phyloP scores from a whole-genome alignment of 257 asterid genomes.

The Solanum sparsipilum region DNA sequence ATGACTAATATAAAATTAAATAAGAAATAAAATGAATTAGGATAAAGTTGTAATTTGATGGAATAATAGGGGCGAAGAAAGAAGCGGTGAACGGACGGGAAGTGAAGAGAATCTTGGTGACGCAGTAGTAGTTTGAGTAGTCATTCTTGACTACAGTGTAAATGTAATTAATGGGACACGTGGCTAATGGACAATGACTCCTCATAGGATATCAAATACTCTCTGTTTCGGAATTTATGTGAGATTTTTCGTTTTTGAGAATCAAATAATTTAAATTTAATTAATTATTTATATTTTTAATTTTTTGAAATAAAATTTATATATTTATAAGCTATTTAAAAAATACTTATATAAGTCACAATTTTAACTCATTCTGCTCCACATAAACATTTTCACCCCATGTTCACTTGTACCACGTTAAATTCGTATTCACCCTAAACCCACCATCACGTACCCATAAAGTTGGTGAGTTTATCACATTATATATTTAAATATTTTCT shows the following conservation, averaged over 20 bases:
- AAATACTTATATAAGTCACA: too few species aligned
- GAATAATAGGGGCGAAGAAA: not conserved
- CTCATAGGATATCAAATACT: not conserved
- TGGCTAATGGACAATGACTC: not conserved
- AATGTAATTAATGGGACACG: not conserved
- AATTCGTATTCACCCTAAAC: not conserved
- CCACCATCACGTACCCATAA: too few species aligned
- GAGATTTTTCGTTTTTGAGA: too few species aligned
- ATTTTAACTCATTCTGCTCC: too few species aligned
- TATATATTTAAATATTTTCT: too few species aligned
- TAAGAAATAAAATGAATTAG: not conserved
- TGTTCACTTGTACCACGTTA: too few species aligned
- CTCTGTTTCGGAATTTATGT: too few species aligned
- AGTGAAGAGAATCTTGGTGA: not conserved
- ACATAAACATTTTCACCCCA: too few species aligned
- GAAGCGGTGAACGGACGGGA: not conserved
- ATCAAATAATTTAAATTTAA: too few species aligned
- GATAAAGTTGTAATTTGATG: not conserved
- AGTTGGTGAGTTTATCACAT: not conserved
- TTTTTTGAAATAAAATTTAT: too few species aligned
- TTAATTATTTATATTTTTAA: accelerated
- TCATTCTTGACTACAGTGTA: not conserved
- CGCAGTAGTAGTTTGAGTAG: not conserved
- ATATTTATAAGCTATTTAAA: too few species aligned
- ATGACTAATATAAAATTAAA: too few species aligned